These are phyloP conservation scores for Euptelea pleiosperma DNA, from an alignment of 164 flowering plant genomes.

Conservation along the genomic window DNA sequence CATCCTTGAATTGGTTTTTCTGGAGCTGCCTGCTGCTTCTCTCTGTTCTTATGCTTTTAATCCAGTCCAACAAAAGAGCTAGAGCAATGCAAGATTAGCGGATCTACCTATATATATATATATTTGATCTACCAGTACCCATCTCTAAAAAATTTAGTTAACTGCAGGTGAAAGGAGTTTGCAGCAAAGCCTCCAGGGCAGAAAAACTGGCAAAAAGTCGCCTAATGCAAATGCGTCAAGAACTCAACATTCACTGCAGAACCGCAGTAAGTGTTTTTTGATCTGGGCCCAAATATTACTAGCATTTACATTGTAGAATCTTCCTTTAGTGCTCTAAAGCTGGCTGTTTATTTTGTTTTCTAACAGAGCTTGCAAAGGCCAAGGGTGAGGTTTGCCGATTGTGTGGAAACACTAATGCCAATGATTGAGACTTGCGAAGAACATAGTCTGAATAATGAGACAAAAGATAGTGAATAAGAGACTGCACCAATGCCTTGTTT, in stretches of 20 bases:
- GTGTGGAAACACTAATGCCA: conserved; percentile 19
- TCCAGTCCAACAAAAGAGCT: too few relatives aligned
- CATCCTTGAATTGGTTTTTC: too few relatives aligned
- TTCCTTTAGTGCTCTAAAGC: too few relatives aligned
- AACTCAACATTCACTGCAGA: conserved; percentile 44
- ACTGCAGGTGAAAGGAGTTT: conserved; percentile 44
- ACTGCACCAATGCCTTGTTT: not conserved
- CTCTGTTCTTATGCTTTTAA: too few relatives aligned
- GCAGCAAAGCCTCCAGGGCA: conserved; percentile 38
- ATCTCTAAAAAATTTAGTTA: not conserved
- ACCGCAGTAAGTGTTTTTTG: conserved; percentile 29
- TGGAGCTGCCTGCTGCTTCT: too few relatives aligned
- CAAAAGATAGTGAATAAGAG: conserved; percentile 5
- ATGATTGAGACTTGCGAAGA: not conserved
- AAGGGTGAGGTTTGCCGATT: conserved; percentile 38
- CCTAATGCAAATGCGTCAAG: conserved; percentile 38
- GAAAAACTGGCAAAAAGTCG: conserved; percentile 40
- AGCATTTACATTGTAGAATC: too few relatives aligned
- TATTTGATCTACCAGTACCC: not conserved
- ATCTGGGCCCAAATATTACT: too few relatives aligned
- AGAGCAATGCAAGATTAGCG: not conserved
- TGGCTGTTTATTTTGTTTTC: too few relatives aligned
- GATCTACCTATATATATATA: too few relatives aligned
- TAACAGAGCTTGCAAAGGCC: conserved; percentile 36
- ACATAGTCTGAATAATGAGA: not conserved